Base-by-base conservation (phyloP, 768 basidiomycete genomes). In the Clitopilus passeckerianus region DNA sequence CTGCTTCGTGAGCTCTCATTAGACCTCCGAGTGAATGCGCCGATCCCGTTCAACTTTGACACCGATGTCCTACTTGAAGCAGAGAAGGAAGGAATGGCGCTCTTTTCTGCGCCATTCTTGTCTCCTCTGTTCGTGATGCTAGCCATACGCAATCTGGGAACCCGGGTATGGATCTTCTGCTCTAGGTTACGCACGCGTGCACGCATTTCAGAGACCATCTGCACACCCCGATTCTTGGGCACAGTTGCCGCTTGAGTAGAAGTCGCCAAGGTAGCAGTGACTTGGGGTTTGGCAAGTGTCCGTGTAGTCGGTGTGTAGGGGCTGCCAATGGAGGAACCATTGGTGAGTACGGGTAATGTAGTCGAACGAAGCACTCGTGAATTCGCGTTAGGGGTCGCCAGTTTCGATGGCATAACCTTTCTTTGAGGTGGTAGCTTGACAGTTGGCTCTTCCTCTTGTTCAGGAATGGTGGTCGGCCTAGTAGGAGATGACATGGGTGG, bases 131-230 rank as follows among this genome's bases (percentile, higher is more conserved):
- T 81, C 50, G 85, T 86, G 56, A 86, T 83, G 66, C 90, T 91
- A 18, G 86, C 87, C 86, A 92, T 90, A 12, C 91, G 87, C 58
- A 93, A 69, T 57, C 91, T 83, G 22, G 91, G 92, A 55, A 94
- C 91, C 46, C 89, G 89, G 46, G 90, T 91, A 66, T 93, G 90
- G 50, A 94, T 90, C 72, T 89, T 91, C 73, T 91, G 90, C 66
- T 93, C 90, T 37, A 94, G 73, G 64, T 87, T 89, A 67, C 79
- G 85, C 30, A 94, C 91, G 56, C 89, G 82, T 37, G 90, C 91
- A 43, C 93, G 85, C 89, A 95, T 92, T 69, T 94, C 93, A 22
- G 90, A 89, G 5, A 93, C 91, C 93, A 95, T 94, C 67, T 94
- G 91, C 2, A 93, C 90, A 24, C 91, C 92, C 69, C 86, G 89